Conservation (phyloP, 169 alveolate species). For the Cryptosporidium xiaoi region DNA sequence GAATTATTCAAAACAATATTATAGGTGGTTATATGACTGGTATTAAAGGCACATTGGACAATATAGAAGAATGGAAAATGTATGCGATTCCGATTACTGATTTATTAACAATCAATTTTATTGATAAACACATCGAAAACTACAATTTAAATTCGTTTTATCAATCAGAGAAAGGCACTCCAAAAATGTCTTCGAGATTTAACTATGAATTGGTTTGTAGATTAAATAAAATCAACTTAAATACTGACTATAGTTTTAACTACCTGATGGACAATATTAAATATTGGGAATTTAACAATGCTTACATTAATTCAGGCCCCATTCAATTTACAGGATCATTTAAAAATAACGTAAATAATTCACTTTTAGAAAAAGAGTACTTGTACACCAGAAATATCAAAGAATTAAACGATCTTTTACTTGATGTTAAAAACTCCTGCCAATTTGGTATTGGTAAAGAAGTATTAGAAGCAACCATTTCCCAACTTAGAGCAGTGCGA, state of each 20-base stretch:
- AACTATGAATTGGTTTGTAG: slow-evolving; percentile 6
- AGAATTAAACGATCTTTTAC: slow-evolving; percentile 85
- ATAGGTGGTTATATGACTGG: slow-evolving; percentile 63
- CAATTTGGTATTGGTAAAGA: slow-evolving; percentile 88
- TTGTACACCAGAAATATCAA: slow-evolving; percentile 87
- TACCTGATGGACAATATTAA: slow-evolving; percentile 82
- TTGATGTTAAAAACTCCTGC: slow-evolving; percentile 85
- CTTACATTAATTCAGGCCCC: slow-evolving; percentile 96
- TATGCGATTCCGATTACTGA: slow-evolving; percentile 51
- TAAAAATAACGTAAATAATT: slow-evolving; percentile 83
- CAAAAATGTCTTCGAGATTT: background rate
- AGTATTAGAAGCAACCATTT: slow-evolving; percentile 69
- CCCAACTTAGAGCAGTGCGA: slow-evolving; percentile 21
- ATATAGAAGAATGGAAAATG: slow-evolving; percentile 40
- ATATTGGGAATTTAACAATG: slow-evolving; percentile 91
- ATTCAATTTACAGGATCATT: slow-evolving; percentile 90
- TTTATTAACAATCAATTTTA: slow-evolving; percentile 14
- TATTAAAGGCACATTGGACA: slow-evolving; percentile 14
- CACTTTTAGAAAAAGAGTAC: slow-evolving; percentile 87
- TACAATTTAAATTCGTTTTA: slow-evolving; percentile 82
- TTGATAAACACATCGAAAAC: slow-evolving; percentile 41
- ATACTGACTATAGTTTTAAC: background rate
- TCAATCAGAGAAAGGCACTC: slow-evolving; percentile 85
- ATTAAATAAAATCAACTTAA: slow-evolving; percentile 4
- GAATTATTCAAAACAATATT: slow-evolving; percentile 19